Evolutionary conservation across 2,329 filamentous ascomycete genomes (phyloP), one percentile per base, ranked within the genome.

Genomic region (Botrytis porri): DNA sequence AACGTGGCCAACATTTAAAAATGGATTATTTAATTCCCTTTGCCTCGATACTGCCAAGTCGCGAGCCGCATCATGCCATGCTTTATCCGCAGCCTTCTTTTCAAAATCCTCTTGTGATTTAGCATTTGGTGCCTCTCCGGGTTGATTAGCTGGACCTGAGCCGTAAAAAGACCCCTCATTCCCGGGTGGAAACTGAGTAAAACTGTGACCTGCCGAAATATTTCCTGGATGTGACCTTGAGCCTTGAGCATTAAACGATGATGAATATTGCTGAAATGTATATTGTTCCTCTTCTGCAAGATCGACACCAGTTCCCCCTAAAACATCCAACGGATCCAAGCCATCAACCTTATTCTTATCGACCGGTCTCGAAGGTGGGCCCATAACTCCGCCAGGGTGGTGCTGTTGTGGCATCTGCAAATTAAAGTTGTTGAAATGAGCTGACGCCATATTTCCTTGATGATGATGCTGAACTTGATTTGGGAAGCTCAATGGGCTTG

Each of bases 301-400:
- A 83, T 97, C 93, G 75, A 98, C 94, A 67, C 94, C 94, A 25
- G 94, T 95, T 29, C 92, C 93, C 29, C 91, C 91, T 71, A 97
- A 83, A 69, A 94, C 92, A 83, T 98, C 95, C 76, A 92, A 93
- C 63, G 95, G 87, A 78, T 97, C 93, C 78, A 95, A 85, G 71
- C 87, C 86, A 76, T 90, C 93, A 20, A 87, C 86, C 61, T 89
- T 81, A 25, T 75, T 64, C 64, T 78, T 80, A 73, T 92, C 91
- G 29, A 85, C 85, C 73, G 85, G 89, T 78, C 88, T 89, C 78
- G 87, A 90, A 78, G 87, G 89, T 74, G 84, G 88, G 0, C 86
- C 87, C 88, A 88, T 90, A 63, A 80, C 78, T 73, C 82, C 84
- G 16, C 78, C 78, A 73, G 82, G 84, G 16, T 78, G 77, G 45